Conservation (phyloP, 2,329 filamentous ascomycete genomes). For the Macrophomina phaseolina region DNA sequence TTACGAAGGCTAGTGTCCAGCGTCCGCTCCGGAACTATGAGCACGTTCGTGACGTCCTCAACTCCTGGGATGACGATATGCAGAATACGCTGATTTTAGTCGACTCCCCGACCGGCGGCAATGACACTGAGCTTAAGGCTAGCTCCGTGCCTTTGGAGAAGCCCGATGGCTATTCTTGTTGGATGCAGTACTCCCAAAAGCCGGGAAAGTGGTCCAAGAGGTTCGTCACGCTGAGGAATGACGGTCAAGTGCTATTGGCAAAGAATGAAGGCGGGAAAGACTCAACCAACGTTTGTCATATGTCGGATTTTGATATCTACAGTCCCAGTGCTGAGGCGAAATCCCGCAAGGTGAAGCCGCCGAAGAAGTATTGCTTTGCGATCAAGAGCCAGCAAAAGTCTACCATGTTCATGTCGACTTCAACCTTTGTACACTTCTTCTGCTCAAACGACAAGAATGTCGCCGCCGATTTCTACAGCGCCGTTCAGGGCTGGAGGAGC, state of each 20-base stretch:
- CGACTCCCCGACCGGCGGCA: slow-evolving; percentile 59
- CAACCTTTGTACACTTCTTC: slow-evolving; percentile 93
- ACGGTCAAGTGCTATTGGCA: slow-evolving; percentile 73
- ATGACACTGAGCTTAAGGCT: slow-evolving; percentile 66
- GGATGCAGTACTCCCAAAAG: slow-evolving; percentile 80
- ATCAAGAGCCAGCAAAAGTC: slow-evolving; percentile 93
- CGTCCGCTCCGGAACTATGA: slow-evolving; percentile 86
- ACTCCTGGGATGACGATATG: slow-evolving; percentile 85
- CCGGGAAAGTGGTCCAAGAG: slow-evolving; percentile 89
- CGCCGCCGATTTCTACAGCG: slow-evolving; percentile 72
- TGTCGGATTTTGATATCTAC: slow-evolving; percentile 94
- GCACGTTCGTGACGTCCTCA: slow-evolving; percentile 83
- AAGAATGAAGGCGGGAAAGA: slow-evolving; percentile 77
- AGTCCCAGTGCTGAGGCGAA: slow-evolving; percentile 71
- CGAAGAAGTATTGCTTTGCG: slow-evolving; percentile 84
- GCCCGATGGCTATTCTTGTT: slow-evolving; percentile 70
- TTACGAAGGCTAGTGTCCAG: slow-evolving; percentile 76
- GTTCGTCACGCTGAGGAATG: slow-evolving; percentile 72
- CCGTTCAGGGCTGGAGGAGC: slow-evolving; percentile 82
- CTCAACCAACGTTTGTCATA: slow-evolving; percentile 73
- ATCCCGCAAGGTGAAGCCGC: slow-evolving; percentile 75
- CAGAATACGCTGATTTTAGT: slow-evolving; percentile 77
- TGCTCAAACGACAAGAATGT: slow-evolving; percentile 73
- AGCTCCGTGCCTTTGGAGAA: slow-evolving; percentile 66
- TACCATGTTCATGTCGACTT: slow-evolving; percentile 78